phyloP scores from a whole-genome alignment of 176 grass and related monocot species.

The barley (Hordeum vulgare) region DNA sequence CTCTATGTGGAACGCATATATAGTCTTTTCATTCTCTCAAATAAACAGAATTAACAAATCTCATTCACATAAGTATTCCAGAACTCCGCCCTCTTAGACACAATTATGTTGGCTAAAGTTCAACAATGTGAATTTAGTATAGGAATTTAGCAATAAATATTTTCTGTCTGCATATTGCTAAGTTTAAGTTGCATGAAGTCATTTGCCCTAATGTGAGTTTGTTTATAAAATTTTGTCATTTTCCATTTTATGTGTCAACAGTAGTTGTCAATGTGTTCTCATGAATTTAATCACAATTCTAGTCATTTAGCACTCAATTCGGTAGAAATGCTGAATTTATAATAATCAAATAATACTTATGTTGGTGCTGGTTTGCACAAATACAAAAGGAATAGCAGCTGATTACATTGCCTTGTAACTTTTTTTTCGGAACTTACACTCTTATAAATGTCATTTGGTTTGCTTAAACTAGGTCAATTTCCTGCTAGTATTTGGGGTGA shows the following conservation, averaged over 20 bases:
- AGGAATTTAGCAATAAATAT: not conserved
- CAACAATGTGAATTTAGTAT: not conserved
- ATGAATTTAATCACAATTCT: not conserved
- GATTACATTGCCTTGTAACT: not conserved
- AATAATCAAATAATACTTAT: not conserved
- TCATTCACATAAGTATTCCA: not conserved
- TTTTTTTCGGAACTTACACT: not conserved
- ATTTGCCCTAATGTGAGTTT: not conserved
- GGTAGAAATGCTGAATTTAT: not conserved
- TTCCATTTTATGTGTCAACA: not conserved
- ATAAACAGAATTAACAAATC: not conserved
- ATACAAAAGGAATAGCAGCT: not conserved
- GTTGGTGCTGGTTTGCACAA: not conserved
- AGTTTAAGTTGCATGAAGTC: not conserved
- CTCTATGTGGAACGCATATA: not conserved
- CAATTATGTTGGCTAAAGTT: not conserved
- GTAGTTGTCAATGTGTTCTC: not conserved
- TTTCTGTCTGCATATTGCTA: not conserved
- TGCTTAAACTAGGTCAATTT: not conserved
- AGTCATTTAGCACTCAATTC: not conserved
- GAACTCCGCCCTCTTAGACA: not conserved
- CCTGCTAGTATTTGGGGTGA: not conserved
- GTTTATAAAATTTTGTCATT: not conserved
- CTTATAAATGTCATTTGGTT: not conserved
- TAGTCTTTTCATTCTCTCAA: not conserved